phyloP scores from a whole-genome alignment of 345 rosid genomes.

The Eutrema yunnanense region DNA sequence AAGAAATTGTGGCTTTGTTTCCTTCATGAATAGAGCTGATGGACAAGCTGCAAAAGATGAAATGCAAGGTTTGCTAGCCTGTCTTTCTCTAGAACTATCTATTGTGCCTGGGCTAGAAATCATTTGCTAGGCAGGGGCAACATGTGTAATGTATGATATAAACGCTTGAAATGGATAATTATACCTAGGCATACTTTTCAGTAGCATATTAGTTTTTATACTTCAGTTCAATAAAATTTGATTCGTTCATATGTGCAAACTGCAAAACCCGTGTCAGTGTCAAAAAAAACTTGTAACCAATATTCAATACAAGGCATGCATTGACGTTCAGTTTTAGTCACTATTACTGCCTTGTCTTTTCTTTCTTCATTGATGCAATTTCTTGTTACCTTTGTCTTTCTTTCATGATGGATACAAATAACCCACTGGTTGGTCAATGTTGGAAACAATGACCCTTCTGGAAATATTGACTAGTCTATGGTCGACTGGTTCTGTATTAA shows the following conservation, averaged over 20 bases:
- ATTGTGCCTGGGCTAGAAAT: not conserved
- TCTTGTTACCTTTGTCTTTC: not conserved
- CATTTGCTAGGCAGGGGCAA: not conserved
- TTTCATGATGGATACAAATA: not conserved
- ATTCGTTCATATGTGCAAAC: not conserved
- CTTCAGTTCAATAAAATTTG: not conserved
- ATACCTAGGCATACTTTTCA: not conserved
- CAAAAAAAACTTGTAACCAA: not conserved
- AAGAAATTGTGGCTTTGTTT: constrained; percentile 96
- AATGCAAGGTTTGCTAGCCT: constrained; percentile 78
- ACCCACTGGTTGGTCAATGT: not conserved
- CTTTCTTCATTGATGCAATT: not conserved
- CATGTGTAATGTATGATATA: not conserved
- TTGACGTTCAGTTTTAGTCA: not conserved
- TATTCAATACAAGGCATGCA: not conserved
- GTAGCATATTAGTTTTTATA: not conserved
- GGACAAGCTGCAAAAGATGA: constrained; percentile 99
- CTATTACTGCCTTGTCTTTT: not conserved
- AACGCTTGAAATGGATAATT: not conserved
- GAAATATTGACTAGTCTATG: constrained; percentile 6
- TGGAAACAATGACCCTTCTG: not conserved
- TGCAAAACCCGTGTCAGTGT: not conserved
- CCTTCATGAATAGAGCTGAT: constrained; percentile 96
- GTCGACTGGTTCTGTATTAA: not conserved
- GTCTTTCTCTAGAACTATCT: not conserved